phyloP scores from a whole-genome alignment of 495 filamentous ascomycete species.

The Bombardia bombarda region DNA sequence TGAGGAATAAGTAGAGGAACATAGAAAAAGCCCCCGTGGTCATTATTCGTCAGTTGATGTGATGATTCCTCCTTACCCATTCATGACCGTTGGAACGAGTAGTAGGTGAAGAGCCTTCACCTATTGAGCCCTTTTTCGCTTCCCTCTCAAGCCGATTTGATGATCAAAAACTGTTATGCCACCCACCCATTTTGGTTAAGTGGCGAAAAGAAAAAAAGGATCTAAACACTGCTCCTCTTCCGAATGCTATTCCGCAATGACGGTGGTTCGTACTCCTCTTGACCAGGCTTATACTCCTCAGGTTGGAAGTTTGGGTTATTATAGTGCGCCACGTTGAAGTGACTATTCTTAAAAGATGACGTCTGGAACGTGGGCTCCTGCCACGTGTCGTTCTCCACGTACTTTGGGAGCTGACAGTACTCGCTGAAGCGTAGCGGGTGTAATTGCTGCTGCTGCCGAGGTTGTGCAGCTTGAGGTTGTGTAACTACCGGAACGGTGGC shows the following conservation, averaged over 20 bases:
- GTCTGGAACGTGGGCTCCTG: slow-evolving; percentile 45
- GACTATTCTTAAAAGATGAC: slow-evolving; percentile 50
- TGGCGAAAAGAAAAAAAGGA: too few species aligned
- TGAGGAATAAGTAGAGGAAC: too few species aligned
- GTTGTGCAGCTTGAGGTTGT: slow-evolving; percentile 8
- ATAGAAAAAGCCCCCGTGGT: too few species aligned
- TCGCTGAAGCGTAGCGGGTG: slow-evolving; percentile 40
- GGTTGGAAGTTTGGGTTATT: slow-evolving; percentile 81
- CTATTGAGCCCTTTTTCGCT: too few species aligned
- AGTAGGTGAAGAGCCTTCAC: too few species aligned
- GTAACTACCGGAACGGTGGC: too few species aligned
- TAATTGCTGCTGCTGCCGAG: slow-evolving; percentile 19
- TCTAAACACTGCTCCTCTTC: slow-evolving; percentile 32
- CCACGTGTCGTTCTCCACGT: slow-evolving; percentile 28
- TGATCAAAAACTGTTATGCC: not conserved
- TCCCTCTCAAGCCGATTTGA: too few species aligned
- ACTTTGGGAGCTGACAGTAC: slow-evolving; percentile 34
- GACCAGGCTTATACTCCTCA: slow-evolving; percentile 46
- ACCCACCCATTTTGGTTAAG: not conserved
- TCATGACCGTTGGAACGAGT: too few species aligned
- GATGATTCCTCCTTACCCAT: too few species aligned
- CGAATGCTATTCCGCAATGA: slow-evolving; percentile 16
- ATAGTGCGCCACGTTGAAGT: slow-evolving; percentile 78
- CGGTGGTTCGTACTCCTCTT: slow-evolving; percentile 27
- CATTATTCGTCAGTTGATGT: too few species aligned